Conservation (phyloP, 163 green algal genomes). For the Chloromonas sp. region DNA sequence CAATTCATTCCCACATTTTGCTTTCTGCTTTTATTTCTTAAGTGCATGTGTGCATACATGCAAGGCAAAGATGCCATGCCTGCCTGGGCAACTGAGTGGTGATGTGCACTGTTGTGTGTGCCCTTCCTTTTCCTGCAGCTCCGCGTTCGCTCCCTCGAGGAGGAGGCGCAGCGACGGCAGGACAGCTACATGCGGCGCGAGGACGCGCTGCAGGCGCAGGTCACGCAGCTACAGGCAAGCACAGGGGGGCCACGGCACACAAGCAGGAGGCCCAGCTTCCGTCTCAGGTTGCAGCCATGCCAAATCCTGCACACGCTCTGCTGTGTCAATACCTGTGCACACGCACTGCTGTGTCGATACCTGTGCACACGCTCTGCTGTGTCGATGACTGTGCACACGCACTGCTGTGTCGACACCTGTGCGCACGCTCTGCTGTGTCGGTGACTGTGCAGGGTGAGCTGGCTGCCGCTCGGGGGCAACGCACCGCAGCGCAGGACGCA, state of each 20-base stretch:
- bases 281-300: neutral
- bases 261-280: neutral
- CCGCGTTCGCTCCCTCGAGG: neutral
- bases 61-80: too few relatives aligned
- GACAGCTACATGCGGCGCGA: slow-evolving; percentile 4
- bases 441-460: neutral
- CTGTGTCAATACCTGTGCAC: neutral
- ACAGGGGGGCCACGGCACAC: neutral
- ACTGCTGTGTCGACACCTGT: neutral
- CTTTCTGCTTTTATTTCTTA: too few relatives aligned
- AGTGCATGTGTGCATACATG: too few relatives aligned
- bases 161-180: neutral
- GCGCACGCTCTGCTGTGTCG: neutral
- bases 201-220: slow-evolving; percentile 2
- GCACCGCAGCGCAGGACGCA: neutral
- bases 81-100: neutral
- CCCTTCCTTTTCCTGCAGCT: neutral
- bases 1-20: too few relatives aligned
- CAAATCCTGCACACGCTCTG: neutral
- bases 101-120: neutral
- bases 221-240: neutral
- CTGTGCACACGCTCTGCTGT: neutral
- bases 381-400: neutral
- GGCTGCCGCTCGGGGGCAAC: neutral
- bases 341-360: neutral